Percentiles rank a stretch among this genome's conserved stretches.
Evolutionary conservation across 1,284 basidiomycete species (phyloP).

Genomic region (Xerocomus minutiporus): DNA sequence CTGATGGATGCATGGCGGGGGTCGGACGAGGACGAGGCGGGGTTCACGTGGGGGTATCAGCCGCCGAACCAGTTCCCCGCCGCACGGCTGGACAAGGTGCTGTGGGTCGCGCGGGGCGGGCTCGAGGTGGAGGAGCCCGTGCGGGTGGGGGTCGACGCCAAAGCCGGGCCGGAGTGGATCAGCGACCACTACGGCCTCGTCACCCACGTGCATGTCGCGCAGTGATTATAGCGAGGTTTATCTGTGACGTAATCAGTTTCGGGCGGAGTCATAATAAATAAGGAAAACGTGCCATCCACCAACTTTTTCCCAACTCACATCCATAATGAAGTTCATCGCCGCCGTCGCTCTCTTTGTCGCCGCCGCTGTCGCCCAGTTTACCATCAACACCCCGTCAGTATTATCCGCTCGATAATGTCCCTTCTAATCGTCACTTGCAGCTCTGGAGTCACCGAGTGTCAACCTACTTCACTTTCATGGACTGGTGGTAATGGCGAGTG

Average conservation of each 20-base stretch:
- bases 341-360: slow-evolving; percentile 38
- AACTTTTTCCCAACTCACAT: slow-evolving; percentile 6
- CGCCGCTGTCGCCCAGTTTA: slow-evolving; percentile 39
- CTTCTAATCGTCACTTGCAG: slow-evolving; percentile 12
- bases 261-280: slow-evolving; percentile 32
- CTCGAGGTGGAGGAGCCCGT: slow-evolving; percentile 48
- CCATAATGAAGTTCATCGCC: slow-evolving; percentile 43
- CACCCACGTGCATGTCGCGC: slow-evolving; percentile 40
- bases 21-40: slow-evolving; percentile 36
- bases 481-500: slow-evolving; percentile 47
- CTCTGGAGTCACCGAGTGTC: slow-evolving; percentile 43
- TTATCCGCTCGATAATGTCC: background rate
- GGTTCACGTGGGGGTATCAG: slow-evolving; percentile 67
- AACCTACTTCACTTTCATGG: slow-evolving; percentile 49
- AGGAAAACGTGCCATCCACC: background rate
- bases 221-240: slow-evolving; percentile 18
- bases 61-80: slow-evolving; percentile 41
- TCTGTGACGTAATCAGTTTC: slow-evolving; percentile 17
- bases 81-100: slow-evolving; percentile 59
- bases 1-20: slow-evolving; percentile 55
- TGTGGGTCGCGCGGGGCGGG: slow-evolving; percentile 46
- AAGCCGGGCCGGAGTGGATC: slow-evolving; percentile 43
- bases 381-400: slow-evolving; percentile 61
- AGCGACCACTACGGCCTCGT: slow-evolving; percentile 65
- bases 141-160: slow-evolving; percentile 52